Percentiles rank a stretch among this genome's conserved stretches.
These are phyloP conservation scores for Aureobasidium melanogenum DNA, from an alignment of 2,329 filamentous ascomycete genomes.

Conservation along the genomic window DNA sequence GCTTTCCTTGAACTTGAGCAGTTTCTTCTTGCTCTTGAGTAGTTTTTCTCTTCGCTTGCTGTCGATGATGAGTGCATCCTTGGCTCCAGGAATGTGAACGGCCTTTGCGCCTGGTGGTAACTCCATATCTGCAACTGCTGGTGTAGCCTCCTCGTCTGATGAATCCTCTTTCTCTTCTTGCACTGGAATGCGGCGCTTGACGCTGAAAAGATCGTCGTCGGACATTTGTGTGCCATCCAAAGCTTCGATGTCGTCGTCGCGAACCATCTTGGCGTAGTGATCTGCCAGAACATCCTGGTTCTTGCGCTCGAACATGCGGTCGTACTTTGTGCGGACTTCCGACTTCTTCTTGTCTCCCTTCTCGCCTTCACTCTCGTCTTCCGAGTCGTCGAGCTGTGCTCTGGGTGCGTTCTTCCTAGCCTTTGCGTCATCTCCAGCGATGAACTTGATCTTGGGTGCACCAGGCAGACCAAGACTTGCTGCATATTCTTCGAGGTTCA, in stretches of 20 bases:
- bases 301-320: conserved; percentile 93
- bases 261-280: conserved; percentile 83
- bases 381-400: conserved; percentile 47
- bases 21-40: conserved; percentile 86
- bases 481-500: conserved; percentile 80
- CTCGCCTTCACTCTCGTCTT: conserved; percentile 50
- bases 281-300: conserved; percentile 94
- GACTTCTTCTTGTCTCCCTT: conserved; percentile 47
- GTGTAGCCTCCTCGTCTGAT: conserved; percentile 29
- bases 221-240: conserved; percentile 25
- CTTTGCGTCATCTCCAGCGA: conserved; percentile 83
- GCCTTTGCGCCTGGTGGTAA: conserved; percentile 43
- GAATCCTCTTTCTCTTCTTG: conserved; percentile 47
- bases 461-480: conserved; percentile 80
- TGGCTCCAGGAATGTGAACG: conserved; percentile 56
- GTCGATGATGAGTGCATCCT: conserved; percentile 71
- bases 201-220: conserved; percentile 72
- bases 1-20: conserved; percentile 81
- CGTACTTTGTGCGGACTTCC: conserved; percentile 82
- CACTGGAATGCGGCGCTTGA: conserved; percentile 77
- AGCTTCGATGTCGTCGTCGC: conserved; percentile 41
- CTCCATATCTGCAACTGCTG: conserved; percentile 35
- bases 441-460: conserved; percentile 84
- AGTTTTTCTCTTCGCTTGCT: conserved; percentile 93
- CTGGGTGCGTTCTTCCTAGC: conserved; percentile 78